Conservation (phyloP, 768 basidiomycete species). For the Tubosaeta sp. region DNA sequence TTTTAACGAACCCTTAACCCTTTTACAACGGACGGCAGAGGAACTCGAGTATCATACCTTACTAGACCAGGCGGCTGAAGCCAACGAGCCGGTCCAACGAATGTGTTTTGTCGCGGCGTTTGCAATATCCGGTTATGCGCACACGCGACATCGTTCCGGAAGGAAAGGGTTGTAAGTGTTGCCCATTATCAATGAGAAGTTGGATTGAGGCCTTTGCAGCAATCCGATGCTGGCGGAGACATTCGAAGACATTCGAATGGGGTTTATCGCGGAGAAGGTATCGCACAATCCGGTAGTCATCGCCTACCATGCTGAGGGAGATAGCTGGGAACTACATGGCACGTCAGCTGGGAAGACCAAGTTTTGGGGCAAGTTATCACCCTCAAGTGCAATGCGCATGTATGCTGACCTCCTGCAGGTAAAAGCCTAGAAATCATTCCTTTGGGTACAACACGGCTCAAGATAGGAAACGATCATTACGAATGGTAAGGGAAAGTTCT, state of each 20-base stretch:
- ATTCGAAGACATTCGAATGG: slow-evolving; percentile 77
- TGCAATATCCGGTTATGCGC: slow-evolving; percentile 79
- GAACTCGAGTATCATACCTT: slow-evolving; percentile 76
- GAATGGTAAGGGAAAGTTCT: slow-evolving; percentile 50
- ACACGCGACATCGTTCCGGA: slow-evolving; percentile 73
- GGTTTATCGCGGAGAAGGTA: slow-evolving; percentile 85
- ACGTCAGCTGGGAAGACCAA: slow-evolving; percentile 83
- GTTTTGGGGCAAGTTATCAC: slow-evolving; percentile 71
- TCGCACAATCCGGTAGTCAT: slow-evolving; percentile 80
- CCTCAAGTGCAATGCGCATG: slow-evolving; percentile 8
- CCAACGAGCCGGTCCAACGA: slow-evolving; percentile 57
- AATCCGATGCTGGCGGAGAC: slow-evolving; percentile 89
- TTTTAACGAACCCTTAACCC: slow-evolving; percentile 84
- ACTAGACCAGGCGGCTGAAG: slow-evolving; percentile 58
- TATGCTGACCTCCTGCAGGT: slow-evolving; percentile 41
- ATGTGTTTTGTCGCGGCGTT: slow-evolving; percentile 80
- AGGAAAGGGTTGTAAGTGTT: slow-evolving; percentile 80
- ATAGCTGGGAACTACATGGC: slow-evolving; percentile 68
- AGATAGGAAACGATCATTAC: slow-evolving; percentile 62
- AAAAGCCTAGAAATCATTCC: slow-evolving; percentile 88
- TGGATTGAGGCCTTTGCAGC: slow-evolving; percentile 36
- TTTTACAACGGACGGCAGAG: slow-evolving; percentile 79
- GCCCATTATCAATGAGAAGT: slow-evolving; percentile 2
- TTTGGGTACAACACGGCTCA: slow-evolving; percentile 63
- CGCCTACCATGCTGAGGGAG: slow-evolving; percentile 81